These are phyloP conservation scores for Sphagnum fallax DNA, from an alignment of 228 moss, liverwort and hornwort species.

Conservation along the genomic window DNA sequence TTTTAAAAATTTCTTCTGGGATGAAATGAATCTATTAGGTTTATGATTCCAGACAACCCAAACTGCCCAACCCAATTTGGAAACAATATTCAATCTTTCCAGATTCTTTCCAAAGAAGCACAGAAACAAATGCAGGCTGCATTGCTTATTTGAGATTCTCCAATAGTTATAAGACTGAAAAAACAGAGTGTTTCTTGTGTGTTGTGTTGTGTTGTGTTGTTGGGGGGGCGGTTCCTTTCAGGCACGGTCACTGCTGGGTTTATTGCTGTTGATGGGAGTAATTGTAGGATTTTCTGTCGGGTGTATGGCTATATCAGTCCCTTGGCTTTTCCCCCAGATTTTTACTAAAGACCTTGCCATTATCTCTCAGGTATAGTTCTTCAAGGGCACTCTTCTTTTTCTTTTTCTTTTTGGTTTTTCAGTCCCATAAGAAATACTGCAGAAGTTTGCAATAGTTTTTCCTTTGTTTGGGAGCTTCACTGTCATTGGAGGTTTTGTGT, in stretches of 20 bases:
- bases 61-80: too few relatives aligned
- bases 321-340: conserved; percentile 69
- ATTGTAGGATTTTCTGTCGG: conserved; percentile 53
- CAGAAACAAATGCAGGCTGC: too few relatives aligned
- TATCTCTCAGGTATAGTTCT: conserved; percentile 29
- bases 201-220: too few relatives aligned
- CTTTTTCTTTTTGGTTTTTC: neutral
- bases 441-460: neutral
- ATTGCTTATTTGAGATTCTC: too few relatives aligned
- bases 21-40: too few relatives aligned
- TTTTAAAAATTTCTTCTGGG: too few relatives aligned
- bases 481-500: neutral
- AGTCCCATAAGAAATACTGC: neutral
- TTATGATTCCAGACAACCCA: too few relatives aligned
- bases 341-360: conserved; percentile 72
- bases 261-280: conserved; percentile 62
- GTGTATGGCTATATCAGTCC: conserved; percentile 44
- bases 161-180: too few relatives aligned
- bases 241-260: conserved; percentile 69
- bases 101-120: too few relatives aligned
- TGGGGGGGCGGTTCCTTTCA: conserved; percentile 5
- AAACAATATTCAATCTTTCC: too few relatives aligned
- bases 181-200: neutral
- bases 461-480: neutral
- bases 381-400: too few relatives aligned